Base-by-base conservation (phyloP, 108 stramenopile species). In the Thalassiosira profunda region DNA sequence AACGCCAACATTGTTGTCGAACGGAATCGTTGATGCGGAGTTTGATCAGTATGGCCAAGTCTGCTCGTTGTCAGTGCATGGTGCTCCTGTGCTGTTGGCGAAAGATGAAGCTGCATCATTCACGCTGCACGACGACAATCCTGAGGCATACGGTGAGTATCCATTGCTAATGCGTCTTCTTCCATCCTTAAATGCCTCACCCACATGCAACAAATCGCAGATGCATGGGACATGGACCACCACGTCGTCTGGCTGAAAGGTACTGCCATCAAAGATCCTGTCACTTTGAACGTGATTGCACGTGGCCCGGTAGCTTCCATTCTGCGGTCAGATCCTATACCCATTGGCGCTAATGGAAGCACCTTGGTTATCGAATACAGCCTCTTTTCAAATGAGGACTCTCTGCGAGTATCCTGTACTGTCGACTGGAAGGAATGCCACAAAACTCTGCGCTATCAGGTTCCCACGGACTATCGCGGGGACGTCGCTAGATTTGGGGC, bases 151-250 rank as follows among this genome's bases (percentile, higher is more conserved):
- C n/a, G n/a, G n/a, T n/a, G n/a, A n/a, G n/a, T n/a, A n/a, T n/a
- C n/a, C n/a, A n/a, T n/a, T n/a, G n/a, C n/a, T n/a, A n/a, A n/a
- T n/a, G n/a, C n/a, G n/a, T n/a, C n/a, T n/a, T n/a, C n/a, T n/a
- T n/a, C n/a, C n/a, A n/a, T n/a, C n/a, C n/a, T n/a, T n/a, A n/a
- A n/a, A n/a, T n/a, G n/a, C n/a, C n/a, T n/a, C n/a, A n/a, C n/a
- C n/a, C n/a, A n/a, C n/a, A n/a, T n/a, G n/a, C n/a, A n/a, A n/a
- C n/a, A n/a, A n/a, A n/a, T n/a, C n/a, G n/a, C n/a, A n/a, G 52
- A 26, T 53, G 52, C 52, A 53, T 53, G 52, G 52, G 52, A 53
- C 52, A 53, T 53, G 52, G 52, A 23, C 20, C 6, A 53, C 11
- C 20, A 53, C n/a, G n/a, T n/a, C 5, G 52, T 53, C 11, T 53